These are phyloP conservation scores for Aegilops umbellulata DNA, from an alignment of 176 grass and related monocot genomes.

Conservation along the genomic window DNA sequence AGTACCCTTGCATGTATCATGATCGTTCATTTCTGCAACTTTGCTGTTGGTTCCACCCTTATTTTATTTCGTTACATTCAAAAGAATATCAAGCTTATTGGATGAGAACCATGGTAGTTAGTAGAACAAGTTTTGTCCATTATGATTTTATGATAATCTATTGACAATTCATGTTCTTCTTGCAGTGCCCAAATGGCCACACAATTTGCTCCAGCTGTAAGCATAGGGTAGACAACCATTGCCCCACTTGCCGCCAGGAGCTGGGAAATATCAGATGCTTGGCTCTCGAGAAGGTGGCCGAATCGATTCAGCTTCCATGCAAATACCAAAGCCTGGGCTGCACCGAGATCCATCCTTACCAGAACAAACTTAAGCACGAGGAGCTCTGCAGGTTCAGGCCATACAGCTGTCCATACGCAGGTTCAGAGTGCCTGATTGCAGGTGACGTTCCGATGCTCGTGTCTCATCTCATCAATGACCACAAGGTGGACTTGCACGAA, in stretches of 20 bases:
- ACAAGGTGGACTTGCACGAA: slow-evolving; percentile 89
- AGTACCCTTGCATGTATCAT: no score
- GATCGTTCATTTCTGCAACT: background rate
- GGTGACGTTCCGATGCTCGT: slow-evolving; percentile 65
- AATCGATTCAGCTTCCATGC: slow-evolving; percentile 73
- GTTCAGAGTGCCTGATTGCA: slow-evolving; percentile 67
- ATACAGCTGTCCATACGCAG: slow-evolving; percentile 75
- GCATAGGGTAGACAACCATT: slow-evolving; percentile 78
- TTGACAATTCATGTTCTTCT: slow-evolving; percentile 25
- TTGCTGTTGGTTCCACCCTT: background rate
- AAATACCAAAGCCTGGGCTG: slow-evolving; percentile 71
- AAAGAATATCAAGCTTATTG: no score
- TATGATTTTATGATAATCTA: background rate
- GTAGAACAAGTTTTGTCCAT: background rate
- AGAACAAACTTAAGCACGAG: slow-evolving; percentile 73
- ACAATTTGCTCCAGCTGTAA: slow-evolving; percentile 89
- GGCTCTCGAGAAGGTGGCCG: slow-evolving; percentile 83
- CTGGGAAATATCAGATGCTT: slow-evolving; percentile 84
- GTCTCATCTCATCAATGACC: slow-evolving; percentile 75
- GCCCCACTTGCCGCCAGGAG: slow-evolving; percentile 84
- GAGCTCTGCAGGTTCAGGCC: slow-evolving; percentile 80
- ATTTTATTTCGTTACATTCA: background rate
- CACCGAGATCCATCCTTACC: slow-evolving; percentile 65
- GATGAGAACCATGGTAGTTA: background rate
- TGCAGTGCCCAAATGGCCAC: slow-evolving; percentile 86